Percentiles rank a stretch among this genome's conserved stretches.
These are phyloP conservation scores for Rubus parviflorus DNA, from an alignment of 306 rosid species.

Conservation along the genomic window DNA sequence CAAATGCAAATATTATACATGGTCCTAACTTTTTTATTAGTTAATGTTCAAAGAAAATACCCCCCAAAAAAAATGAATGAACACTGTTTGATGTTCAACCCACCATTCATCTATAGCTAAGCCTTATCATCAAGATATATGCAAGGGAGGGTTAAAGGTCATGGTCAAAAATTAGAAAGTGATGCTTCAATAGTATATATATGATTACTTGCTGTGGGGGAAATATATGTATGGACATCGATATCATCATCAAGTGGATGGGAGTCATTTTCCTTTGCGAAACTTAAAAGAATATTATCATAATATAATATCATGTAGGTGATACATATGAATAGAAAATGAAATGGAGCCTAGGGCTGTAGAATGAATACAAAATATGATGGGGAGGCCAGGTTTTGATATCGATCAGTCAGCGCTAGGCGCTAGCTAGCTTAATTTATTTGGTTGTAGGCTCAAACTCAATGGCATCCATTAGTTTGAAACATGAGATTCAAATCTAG, in stretches of 20 bases:
- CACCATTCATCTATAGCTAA: conserved; percentile 15
- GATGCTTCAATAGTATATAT: conserved; percentile 10
- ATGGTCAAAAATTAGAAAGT: conserved; percentile 11
- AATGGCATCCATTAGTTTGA: background rate
- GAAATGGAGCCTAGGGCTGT: conserved; percentile 15
- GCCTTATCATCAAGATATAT: conserved; percentile 37
- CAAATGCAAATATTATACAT: conserved; percentile 27
- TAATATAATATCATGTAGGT: background rate
- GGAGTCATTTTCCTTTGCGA: conserved; percentile 19
- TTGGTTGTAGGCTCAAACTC: background rate
- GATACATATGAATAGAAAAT: too few species aligned
- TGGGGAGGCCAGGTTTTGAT: conserved; percentile 5
- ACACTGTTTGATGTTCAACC: conserved; percentile 28
- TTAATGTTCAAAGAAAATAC: background rate
- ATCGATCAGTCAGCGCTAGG: background rate
- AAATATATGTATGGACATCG: background rate
- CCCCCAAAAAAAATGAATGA: conserved; percentile 23
- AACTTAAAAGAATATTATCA: background rate
- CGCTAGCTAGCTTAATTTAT: background rate
- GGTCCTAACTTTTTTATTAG: background rate
- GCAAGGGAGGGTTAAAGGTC: conserved; percentile 22
- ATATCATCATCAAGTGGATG: conserved; percentile 10
- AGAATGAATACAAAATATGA: background rate
- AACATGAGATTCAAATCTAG: background rate
- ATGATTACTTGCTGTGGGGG: background rate